Evolutionary conservation across 2,329 filamentous ascomycete genomes (phyloP).

Genomic region (Zymoseptoria tritici): DNA sequence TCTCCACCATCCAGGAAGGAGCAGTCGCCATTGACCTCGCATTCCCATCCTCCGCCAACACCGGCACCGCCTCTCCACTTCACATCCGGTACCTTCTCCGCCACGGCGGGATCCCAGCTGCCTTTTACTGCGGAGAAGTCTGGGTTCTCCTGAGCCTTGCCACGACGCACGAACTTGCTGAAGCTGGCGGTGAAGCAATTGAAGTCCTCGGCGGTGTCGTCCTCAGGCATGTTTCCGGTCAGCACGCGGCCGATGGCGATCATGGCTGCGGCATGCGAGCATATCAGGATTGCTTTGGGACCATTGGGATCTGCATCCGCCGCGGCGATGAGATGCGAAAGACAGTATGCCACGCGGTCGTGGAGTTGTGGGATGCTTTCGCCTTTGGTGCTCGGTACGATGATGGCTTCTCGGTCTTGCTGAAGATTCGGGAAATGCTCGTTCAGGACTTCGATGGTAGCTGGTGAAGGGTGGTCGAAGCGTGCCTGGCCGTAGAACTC

Average conservation of each 20-base stretch:
- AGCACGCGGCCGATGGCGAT: constrained; percentile 79
- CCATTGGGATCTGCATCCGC: constrained; percentile 62
- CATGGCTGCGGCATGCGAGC: constrained; percentile 81
- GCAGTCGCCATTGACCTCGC: constrained; percentile 75
- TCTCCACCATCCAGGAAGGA: constrained; percentile 70
- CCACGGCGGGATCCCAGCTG: constrained; percentile 24
- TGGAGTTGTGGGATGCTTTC: constrained; percentile 77
- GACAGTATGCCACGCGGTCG: constrained; percentile 63
- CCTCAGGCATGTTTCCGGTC: constrained; percentile 68
- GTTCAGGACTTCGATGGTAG: constrained; percentile 54
- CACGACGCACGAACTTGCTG: constrained; percentile 55
- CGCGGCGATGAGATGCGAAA: constrained; percentile 62
- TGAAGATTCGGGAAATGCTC: constrained; percentile 59
- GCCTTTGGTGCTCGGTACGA: constrained; percentile 60
- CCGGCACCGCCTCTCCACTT: constrained; percentile 54
- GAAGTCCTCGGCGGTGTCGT: constrained; percentile 70
- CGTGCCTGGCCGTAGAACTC: constrained; percentile 89
- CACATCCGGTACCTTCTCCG: constrained; percentile 35
- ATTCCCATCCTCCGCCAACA: constrained; percentile 71
- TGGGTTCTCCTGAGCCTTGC: constrained; percentile 6
- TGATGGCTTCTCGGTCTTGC: constrained; percentile 41
- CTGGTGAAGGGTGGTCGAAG: constrained; percentile 78
- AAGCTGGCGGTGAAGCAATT: constrained; percentile 75
- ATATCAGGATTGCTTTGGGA: constrained; percentile 65
- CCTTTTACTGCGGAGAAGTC: constrained; percentile 3